These are phyloP conservation scores for Hyphopichia khmerensis DNA, from an alignment of 1,139 yeast species.

Conservation along the genomic window DNA sequence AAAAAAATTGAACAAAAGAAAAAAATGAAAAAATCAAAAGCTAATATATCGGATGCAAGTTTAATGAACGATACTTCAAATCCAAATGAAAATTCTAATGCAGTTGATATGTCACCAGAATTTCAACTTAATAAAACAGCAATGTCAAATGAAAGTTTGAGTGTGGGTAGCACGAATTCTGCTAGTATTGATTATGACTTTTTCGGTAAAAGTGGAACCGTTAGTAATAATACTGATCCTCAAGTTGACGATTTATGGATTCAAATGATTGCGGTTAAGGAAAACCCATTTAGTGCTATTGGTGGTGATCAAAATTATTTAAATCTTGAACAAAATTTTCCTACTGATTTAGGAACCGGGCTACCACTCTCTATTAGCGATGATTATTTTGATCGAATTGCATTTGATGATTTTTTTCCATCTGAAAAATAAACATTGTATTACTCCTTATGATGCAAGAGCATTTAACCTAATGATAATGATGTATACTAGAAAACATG, in stretches of 20 bases:
- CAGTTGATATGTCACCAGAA: background rate
- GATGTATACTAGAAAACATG: background rate
- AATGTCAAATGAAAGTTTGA: background rate
- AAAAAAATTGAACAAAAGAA: background rate
- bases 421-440: too few species aligned
- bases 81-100: background rate
- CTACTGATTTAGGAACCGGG: background rate
- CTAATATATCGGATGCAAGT: too few species aligned
- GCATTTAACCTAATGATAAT: too few species aligned
- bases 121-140: background rate
- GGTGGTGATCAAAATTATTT: background rate
- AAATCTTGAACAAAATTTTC: background rate
- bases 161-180: background rate
- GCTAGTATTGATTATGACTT: background rate
- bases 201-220: background rate
- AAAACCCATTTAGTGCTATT: background rate
- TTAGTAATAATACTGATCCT: background rate
- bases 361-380: background rate
- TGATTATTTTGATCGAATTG: background rate
- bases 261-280: constrained; percentile 3
- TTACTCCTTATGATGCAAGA: too few species aligned
- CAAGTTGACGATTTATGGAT: constrained; percentile 4
- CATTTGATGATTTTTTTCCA: background rate
- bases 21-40: background rate
- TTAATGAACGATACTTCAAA: too few species aligned